Conservation (phyloP, 306 rosid species). For the Prinsepia uniflora region DNA sequence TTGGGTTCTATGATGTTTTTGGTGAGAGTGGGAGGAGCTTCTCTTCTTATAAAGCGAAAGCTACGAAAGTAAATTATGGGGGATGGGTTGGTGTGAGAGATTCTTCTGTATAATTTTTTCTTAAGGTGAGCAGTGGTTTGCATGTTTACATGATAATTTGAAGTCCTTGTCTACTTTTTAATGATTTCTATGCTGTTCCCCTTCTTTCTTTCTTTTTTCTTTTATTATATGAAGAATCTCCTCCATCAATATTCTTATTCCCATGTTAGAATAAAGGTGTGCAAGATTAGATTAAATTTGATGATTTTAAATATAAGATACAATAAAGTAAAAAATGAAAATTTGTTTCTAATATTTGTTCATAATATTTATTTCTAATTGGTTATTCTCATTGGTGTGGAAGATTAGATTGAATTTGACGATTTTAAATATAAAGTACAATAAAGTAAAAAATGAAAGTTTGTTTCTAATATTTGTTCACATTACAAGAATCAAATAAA, state of each 20-base stretch:
- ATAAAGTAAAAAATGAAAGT: too few relatives aligned
- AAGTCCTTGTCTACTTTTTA: conserved; percentile 24
- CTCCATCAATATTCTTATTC: neutral
- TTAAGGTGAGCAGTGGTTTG: conserved; percentile 24
- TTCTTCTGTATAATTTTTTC: conserved; percentile 6
- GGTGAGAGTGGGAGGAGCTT: neutral
- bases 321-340: too few relatives aligned
- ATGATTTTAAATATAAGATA: too few relatives aligned
- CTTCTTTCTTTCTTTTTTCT: neutral
- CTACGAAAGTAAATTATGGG: conserved; percentile 3
- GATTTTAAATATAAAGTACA: too few relatives aligned
- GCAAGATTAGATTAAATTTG: too few relatives aligned
- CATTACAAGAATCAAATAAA: too few relatives aligned
- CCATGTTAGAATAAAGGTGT: neutral
- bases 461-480: too few relatives aligned
- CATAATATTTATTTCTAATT: neutral
- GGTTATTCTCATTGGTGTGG: neutral
- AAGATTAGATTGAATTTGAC: too few relatives aligned
- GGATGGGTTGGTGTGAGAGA: conserved; percentile 11
- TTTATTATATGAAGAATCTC: neutral
- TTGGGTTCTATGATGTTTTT: conserved; percentile 16
- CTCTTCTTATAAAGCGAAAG: conserved; percentile 8
- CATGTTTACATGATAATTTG: conserved; percentile 27
- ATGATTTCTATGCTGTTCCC: conserved; percentile 15
- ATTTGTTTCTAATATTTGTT: too few relatives aligned